Evolutionary conservation across 805 yeast genomes (phyloP), one percentile per base, ranked within the genome.

Genomic region (Wickerhamiella hasegawae): DNA sequence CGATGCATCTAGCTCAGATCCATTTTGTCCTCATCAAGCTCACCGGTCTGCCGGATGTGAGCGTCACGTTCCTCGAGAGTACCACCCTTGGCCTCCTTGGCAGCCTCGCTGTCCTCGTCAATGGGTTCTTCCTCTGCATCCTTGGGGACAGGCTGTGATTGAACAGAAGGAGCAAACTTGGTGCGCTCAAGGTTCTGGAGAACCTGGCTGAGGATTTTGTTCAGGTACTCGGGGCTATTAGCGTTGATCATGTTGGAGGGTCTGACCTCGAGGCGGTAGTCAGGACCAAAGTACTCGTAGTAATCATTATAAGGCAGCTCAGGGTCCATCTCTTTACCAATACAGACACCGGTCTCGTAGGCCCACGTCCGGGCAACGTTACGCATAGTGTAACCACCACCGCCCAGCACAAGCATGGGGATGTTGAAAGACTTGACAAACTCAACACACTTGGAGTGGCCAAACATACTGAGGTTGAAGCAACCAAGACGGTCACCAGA

Each of bases 231-330:
- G 18, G 92, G 87, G 18, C 87, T 72, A 59, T 87, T 87, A 34
- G 94, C 94, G 58, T 87, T 87, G 62, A 79, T 81, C 97, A 87
- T 87, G 59, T 87, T 87, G 10, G 92, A 78, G 10, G 95, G 93
- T 44, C 95, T 68, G 33, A 87, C 98, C 53, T 87, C 95, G 19
- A 29, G 68, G 56, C 83, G 77, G 58, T 87, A 87, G 60, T 87
- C 96, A 3, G 98, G 98, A 0, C 96, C 97, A 57, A 79, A 87
- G 62, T 87, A 87, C 59, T 87, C 97, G 60, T 82, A 87, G 61
- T 87, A 87, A 55, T 87, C 97, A 29, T 87, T 85, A 64, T 83
- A 85, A 3, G 96, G 96, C 44, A 75, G 60, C 47, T 77, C 84
- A n/a, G 53, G 46, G 15, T 58, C 47, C 55, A 65, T 41, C 52